Evolutionary conservation across 257 asterid species (phyloP).

Genomic region (Sherardia arvensis): DNA sequence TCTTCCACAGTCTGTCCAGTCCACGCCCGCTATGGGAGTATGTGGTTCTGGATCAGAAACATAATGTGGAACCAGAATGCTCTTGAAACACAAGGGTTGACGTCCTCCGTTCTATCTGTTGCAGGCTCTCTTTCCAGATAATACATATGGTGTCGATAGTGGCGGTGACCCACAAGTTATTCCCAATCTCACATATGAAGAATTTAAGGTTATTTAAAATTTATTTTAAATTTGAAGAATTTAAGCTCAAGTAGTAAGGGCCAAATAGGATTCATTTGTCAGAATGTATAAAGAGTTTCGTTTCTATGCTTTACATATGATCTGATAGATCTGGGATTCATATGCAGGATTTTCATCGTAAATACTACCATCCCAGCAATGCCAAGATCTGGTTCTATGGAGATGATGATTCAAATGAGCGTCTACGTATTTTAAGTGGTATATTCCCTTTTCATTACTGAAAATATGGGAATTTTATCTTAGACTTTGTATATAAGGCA

Average conservation of each 20-base stretch:
- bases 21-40: not conserved
- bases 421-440: conserved; percentile 87
- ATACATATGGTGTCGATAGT: conserved; percentile 95
- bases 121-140: conserved; percentile 93
- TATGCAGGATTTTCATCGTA: conserved; percentile 79
- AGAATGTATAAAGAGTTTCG: not conserved
- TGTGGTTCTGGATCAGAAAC: not conserved
- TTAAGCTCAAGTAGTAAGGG: too few relatives aligned
- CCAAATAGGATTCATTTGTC: not conserved
- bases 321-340: conserved; percentile 11
- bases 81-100: not conserved
- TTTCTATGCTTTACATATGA: not conserved
- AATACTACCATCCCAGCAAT: conserved; percentile 95
- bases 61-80: not conserved
- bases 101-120: conserved; percentile 9
- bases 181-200: conserved; percentile 81
- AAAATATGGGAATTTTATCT: not conserved
- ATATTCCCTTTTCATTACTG: conserved; percentile 9
- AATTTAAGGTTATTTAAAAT: conserved; percentile 62
- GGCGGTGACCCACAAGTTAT: conserved; percentile 97
- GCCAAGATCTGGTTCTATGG: conserved; percentile 98
- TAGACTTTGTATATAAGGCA: not conserved
- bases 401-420: conserved; percentile 84
- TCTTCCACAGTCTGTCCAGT: not conserved
- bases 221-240: too few relatives aligned